Base-by-base conservation (phyloP, 306 rosid species). In the Phaseolus lunatus region DNA sequence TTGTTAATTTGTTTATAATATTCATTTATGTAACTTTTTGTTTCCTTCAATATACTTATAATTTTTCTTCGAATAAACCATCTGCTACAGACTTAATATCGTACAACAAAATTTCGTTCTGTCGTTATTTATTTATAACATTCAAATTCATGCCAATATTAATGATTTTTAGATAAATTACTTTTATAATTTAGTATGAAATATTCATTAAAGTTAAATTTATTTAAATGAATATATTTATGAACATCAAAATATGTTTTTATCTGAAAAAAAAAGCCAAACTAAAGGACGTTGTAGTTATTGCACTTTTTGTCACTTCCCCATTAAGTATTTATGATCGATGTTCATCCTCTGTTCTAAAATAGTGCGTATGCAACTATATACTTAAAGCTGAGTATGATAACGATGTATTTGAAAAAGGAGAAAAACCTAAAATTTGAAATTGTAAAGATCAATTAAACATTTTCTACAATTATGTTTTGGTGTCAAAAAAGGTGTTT, bases 321-420 rank as follows among this genome's bases (percentile, higher is more conserved):
- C 66, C 20, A 59, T 59, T 59, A 59, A 59, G 66, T 27, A 59
- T 59, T 27, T 59, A 59, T 26, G 8, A 27, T 58, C 65, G 0
- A 26, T 56, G 22, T 26, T 26, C 11, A 27, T 37, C 18, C 9
- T 13, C 35, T 12, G 4, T 24, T 57, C 3, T 9, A 4, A 1
- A 58, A 13, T 58, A 24, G 27, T 20, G 14, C 0, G 3, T 0
- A 24, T 58, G 65, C 13, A 56, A 26, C 35, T 13, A 27, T 11
- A 12, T 23, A 0, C 1, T 5, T 27, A 26, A 26, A 24, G 8
- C 23, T 13, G 10, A 26, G 5, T 59, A 26, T 27, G 19, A 59
- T 16, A 59, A 59, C 0, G 20, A 15, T 59, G 22, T 59, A 9
- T 14, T 13, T 14, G 2, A 59, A 59, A 59, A 58, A 26, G 4